These are phyloP conservation scores for Polyporus arcularius DNA, from an alignment of 768 basidiomycete genomes.

Conservation along the genomic window DNA sequence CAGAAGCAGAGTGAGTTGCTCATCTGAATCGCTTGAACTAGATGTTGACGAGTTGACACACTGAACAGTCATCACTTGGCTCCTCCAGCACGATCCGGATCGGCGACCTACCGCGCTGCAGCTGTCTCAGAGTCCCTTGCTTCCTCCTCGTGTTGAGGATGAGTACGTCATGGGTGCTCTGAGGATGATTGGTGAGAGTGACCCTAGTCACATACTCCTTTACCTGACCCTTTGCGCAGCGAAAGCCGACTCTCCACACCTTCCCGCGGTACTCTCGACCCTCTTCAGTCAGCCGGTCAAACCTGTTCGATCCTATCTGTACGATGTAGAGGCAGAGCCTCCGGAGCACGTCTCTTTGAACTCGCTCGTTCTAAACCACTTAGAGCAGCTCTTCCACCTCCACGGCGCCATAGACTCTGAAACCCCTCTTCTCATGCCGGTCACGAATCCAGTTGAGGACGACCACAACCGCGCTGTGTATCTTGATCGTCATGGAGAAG, in stretches of 20 bases:
- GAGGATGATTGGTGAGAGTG: slow-evolving; percentile 65
- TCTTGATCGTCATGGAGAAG: slow-evolving; percentile 79
- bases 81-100: slow-evolving; percentile 80
- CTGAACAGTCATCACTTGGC: slow-evolving; percentile 67
- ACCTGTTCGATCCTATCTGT: slow-evolving; percentile 66
- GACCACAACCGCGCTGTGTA: slow-evolving; percentile 62
- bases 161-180: slow-evolving; percentile 84
- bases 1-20: slow-evolving; percentile 67
- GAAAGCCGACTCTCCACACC: slow-evolving; percentile 79
- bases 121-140: slow-evolving; percentile 72
- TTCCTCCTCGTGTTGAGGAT: slow-evolving; percentile 79
- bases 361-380: slow-evolving; percentile 73
- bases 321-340: slow-evolving; percentile 68
- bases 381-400: slow-evolving; percentile 77
- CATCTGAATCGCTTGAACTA: neutral
- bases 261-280: slow-evolving; percentile 73
- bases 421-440: slow-evolving; percentile 81
- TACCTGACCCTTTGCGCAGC: slow-evolving; percentile 39
- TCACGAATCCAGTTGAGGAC: slow-evolving; percentile 60
- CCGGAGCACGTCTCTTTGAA: slow-evolving; percentile 73
- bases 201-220: neutral
- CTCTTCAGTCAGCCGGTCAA: slow-evolving; percentile 76
- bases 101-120: slow-evolving; percentile 82
- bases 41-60: neutral
- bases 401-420: slow-evolving; percentile 91